phyloP scores from a whole-genome alignment of 2,329 filamentous ascomycete species.

The Talaromyces islandicus region DNA sequence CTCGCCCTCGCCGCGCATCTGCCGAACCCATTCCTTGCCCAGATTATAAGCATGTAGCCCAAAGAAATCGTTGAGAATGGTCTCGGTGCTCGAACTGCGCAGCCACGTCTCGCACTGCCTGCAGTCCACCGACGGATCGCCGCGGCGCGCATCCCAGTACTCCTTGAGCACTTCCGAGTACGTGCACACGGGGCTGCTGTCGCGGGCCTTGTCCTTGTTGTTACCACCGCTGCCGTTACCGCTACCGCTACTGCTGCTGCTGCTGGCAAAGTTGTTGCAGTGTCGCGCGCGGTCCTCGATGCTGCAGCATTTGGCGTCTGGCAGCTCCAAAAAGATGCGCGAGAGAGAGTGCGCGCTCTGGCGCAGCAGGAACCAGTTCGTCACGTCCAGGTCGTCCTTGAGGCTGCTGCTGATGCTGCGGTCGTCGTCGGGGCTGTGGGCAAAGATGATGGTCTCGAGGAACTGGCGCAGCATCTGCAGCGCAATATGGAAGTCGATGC shows the following conservation, averaged over 20 bases:
- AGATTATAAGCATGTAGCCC: slow-evolving; percentile 19
- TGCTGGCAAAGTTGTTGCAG: not conserved
- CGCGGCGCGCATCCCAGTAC: slow-evolving; percentile 23
- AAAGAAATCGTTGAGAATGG: slow-evolving; percentile 21
- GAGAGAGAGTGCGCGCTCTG: slow-evolving; percentile 19
- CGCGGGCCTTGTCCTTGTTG: not conserved
- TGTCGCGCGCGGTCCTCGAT: slow-evolving; percentile 15
- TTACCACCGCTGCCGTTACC: no score
- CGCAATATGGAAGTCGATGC: slow-evolving; percentile 22
- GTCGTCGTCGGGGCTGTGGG: slow-evolving; percentile 23
- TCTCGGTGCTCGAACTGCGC: slow-evolving; percentile 24
- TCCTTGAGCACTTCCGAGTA: slow-evolving; percentile 22
- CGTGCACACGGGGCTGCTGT: slow-evolving; percentile 12
- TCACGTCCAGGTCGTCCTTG: slow-evolving; percentile 20
- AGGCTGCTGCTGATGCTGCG: slow-evolving; percentile 20
- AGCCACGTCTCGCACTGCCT: slow-evolving; percentile 21
- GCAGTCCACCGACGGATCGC: slow-evolving; percentile 19
- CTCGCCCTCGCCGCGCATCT: slow-evolving; percentile 23
- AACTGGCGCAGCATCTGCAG: slow-evolving; percentile 24
- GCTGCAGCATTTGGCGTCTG: slow-evolving; percentile 21
- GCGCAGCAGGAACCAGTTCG: slow-evolving; percentile 23
- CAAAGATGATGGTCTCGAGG: slow-evolving; percentile 23
- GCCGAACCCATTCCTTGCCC: slow-evolving; percentile 22
- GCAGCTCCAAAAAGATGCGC: slow-evolving; percentile 20
- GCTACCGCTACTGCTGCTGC: no score